Conservation (phyloP, 1,139 yeast genomes). For the Kodamaea sp. region DNA sequence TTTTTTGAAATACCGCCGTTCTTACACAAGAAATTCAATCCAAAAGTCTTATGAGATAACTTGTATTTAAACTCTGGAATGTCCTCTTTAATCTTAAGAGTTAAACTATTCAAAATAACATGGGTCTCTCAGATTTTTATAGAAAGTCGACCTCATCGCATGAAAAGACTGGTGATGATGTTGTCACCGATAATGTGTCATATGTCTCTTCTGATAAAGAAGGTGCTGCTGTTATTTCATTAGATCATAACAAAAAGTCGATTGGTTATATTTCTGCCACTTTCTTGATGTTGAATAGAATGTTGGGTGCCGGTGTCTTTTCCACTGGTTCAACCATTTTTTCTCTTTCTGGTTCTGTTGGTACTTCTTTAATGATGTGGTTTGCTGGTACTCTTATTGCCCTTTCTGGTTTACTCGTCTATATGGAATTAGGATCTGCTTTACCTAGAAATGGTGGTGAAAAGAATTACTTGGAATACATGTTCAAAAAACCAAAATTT, state of each 20-base stretch:
- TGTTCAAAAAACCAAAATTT: constrained; percentile 65
- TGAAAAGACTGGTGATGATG: constrained; percentile 10
- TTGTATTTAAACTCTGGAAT: too few species aligned
- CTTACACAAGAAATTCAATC: too few species aligned
- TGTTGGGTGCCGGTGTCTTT: constrained; percentile 87
- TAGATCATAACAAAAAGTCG: constrained; percentile 52
- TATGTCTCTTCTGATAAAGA: constrained; percentile 22
- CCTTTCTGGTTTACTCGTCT: constrained; percentile 68
- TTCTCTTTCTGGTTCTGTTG: constrained; percentile 68
- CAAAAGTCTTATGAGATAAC: too few species aligned
- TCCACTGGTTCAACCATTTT: constrained; percentile 81
- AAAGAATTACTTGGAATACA: constrained; percentile 74
- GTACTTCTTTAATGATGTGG: constrained; percentile 72
- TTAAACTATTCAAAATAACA: constrained; percentile 1
- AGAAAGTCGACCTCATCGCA: constrained; percentile 9
- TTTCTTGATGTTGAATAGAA: constrained; percentile 69
- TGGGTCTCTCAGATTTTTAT: constrained; percentile 15
- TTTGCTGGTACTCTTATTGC: constrained; percentile 73
- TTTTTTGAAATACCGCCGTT: too few species aligned
- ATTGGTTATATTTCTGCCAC: constrained; percentile 69
- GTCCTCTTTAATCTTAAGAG: constrained; percentile 9
- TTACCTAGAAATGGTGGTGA: constrained; percentile 88
- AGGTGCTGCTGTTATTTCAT: constrained; percentile 35
- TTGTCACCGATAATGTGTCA: constrained; percentile 13
- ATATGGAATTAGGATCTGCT: constrained; percentile 81